A percentile compares a stretch with the other conserved stretches of the same genome.
These are phyloP conservation scores for Bonia amplexicaulis DNA, from an alignment of 176 grass and related monocot genomes.

Conservation along the genomic window DNA sequence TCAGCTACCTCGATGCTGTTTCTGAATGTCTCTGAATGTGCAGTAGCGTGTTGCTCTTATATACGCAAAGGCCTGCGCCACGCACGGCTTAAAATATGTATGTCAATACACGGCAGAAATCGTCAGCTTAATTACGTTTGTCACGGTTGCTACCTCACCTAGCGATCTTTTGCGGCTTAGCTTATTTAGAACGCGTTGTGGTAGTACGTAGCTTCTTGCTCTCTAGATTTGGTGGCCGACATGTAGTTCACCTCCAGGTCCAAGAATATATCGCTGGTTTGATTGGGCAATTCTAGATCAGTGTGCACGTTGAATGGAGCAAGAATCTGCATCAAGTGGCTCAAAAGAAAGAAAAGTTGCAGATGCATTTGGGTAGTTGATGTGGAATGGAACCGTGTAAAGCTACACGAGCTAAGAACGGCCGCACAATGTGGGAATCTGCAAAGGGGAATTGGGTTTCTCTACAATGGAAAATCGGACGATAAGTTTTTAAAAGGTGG, in stretches of 20 bases:
- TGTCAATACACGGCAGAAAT: neutral
- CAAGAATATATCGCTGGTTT: conserved; percentile 11
- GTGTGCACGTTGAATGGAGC: conserved; percentile 14
- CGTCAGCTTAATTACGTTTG: neutral
- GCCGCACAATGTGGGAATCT: conserved; percentile 41
- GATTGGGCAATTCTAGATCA: neutral
- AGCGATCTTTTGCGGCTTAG: conserved; percentile 2
- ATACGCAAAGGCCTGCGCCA: neutral
- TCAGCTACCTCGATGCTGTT: neutral
- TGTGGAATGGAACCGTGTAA: conserved; percentile 25
- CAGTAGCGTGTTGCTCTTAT: conserved; percentile 34
- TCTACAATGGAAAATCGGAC: neutral
- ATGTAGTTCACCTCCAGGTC: neutral
- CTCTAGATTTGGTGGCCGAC: neutral
- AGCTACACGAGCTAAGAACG: neutral
- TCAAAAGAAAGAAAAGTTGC: neutral
- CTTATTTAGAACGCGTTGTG: conserved; percentile 29
- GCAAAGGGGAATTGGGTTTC: neutral
- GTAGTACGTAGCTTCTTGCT: neutral
- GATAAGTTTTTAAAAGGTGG: neutral
- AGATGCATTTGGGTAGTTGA: neutral
- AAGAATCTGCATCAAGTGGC: conserved; percentile 41
- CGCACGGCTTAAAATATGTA: neutral
- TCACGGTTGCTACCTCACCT: neutral
- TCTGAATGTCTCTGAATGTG: neutral